Evolutionary conservation across 2,329 filamentous ascomycete species (phyloP).

Genomic region (Akanthomyces uredinophilus): DNA sequence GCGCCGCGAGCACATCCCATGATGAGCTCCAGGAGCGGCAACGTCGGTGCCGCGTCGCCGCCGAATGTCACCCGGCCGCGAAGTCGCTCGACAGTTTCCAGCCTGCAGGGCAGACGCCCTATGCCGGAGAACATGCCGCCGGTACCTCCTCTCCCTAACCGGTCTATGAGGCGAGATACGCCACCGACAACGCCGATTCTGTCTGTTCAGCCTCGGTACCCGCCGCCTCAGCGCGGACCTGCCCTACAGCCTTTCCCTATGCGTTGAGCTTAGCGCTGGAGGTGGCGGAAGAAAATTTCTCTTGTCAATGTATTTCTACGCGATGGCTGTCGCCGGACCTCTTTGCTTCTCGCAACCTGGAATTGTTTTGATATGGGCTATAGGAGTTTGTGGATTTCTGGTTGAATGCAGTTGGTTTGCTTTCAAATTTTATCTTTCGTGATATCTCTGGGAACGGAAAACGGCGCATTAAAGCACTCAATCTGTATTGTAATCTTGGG

Average conservation of each 20-base stretch:
- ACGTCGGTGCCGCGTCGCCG: background rate
- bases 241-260: background rate
- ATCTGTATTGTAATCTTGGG: background rate
- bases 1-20: background rate
- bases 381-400: background rate
- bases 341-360: background rate
- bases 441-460: background rate
- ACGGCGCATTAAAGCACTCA: background rate
- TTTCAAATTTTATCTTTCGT: background rate
- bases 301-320: background rate
- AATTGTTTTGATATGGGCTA: background rate
- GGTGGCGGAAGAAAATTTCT: background rate
- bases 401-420: background rate
- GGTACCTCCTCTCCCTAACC: constrained; percentile 16
- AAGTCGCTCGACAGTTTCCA: constrained; percentile 1
- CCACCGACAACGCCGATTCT: background rate
- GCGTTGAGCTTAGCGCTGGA: background rate
- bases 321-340: background rate
- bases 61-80: background rate
- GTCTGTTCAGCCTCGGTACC: background rate
- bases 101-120: background rate
- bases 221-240: background rate
- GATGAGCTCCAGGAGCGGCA: background rate
- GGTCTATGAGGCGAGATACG: constrained; percentile 11
- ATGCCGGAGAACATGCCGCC: constrained; percentile 14